Base-by-base conservation (phyloP, 2,329 filamentous ascomycete genomes). In the Hypoxylon sp. region DNA sequence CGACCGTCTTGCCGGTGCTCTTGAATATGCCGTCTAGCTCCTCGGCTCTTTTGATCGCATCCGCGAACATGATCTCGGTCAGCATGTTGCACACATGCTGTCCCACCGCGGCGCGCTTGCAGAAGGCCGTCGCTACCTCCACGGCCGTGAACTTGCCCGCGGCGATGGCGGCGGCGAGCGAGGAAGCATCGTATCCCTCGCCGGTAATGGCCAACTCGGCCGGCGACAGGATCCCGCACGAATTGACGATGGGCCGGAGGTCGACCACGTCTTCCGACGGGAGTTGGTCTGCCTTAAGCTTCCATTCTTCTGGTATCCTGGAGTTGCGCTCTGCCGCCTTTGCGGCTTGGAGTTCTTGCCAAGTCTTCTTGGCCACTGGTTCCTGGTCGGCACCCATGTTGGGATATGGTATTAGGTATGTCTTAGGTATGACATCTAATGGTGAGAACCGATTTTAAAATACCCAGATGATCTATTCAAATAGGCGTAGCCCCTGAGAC, bases 41-140 rank as follows among this genome's bases (percentile, higher is more conserved):
- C 65, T 68, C 70, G 4, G 80, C 80, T 19, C 74, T 67, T 6
- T 69, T 72, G 0, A 81, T 64, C 0, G 80, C 80, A 39, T 77
- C 73, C 3, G 77, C 74, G 60, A 81, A 81, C 67, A 80, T 73
- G 13, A 80, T 78, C 65, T 82, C 80, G 2, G 79, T 81, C 8
- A 80, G 26, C 59, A 69, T 68, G 48, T 70, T 69, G 28, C 64
- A 68, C 8, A 81, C 74, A 62, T 85, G 82, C 39, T 84, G 81
- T 0, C 80, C 80, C 19, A 84, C 77, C 1, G 81, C 79, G 2
- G 82, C 80, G 15, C 82, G 76, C 65, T 84, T 85, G 56, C 81
- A 81, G 62, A 84, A 84, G 1, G 81, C 82, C 7, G 53, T 72
- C n/a, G 69, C 68, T 11, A 73, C 71, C 32, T 70, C 68, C 11